These are phyloP conservation scores for Gaertneriomyces sp. DNA, from an alignment of 192 early-diverging fungal species.

Conservation along the genomic window DNA sequence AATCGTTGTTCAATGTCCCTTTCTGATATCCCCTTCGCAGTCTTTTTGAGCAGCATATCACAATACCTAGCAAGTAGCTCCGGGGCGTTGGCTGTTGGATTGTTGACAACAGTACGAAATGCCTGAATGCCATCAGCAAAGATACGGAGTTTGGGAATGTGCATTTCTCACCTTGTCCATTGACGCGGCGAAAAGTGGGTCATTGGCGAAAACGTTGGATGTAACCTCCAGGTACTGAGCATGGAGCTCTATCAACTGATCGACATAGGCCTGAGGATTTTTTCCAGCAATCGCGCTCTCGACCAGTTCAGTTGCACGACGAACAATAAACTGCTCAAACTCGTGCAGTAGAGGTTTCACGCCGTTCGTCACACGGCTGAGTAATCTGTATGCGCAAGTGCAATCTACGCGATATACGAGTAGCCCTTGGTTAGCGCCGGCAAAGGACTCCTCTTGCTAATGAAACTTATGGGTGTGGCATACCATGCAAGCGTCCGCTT, in stretches of 20 bases:
- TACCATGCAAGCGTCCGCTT: conserved; percentile 34
- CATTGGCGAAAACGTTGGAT: conserved; percentile 58
- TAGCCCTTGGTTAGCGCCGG: too few species aligned
- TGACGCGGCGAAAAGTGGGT: conserved; percentile 68
- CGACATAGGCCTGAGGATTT: conserved; percentile 67
- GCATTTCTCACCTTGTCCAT: conserved; percentile 61
- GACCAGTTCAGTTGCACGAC: too few species aligned
- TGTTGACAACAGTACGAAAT: conserved; percentile 69
- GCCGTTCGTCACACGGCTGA: conserved; percentile 64
- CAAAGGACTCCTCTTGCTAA: too few species aligned
- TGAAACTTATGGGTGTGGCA: not conserved
- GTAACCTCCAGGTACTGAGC: conserved; percentile 58
- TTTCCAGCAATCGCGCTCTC: too few species aligned
- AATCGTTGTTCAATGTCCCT: conserved; percentile 68
- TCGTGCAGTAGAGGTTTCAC: conserved; percentile 54
- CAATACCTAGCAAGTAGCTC: conserved; percentile 82
- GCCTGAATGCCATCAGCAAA: conserved; percentile 38
- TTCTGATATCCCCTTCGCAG: conserved; percentile 46
- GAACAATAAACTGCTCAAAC: conserved; percentile 61
- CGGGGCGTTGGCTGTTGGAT: conserved; percentile 53
- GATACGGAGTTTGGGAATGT: not conserved
- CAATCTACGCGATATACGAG: conserved; percentile 20
- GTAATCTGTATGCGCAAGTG: conserved; percentile 59
- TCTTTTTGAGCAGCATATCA: conserved; percentile 69
- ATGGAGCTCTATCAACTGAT: conserved; percentile 62